These are phyloP conservation scores for Backusella psychrophila DNA, from an alignment of 192 early-diverging fungal species.

Conservation along the genomic window DNA sequence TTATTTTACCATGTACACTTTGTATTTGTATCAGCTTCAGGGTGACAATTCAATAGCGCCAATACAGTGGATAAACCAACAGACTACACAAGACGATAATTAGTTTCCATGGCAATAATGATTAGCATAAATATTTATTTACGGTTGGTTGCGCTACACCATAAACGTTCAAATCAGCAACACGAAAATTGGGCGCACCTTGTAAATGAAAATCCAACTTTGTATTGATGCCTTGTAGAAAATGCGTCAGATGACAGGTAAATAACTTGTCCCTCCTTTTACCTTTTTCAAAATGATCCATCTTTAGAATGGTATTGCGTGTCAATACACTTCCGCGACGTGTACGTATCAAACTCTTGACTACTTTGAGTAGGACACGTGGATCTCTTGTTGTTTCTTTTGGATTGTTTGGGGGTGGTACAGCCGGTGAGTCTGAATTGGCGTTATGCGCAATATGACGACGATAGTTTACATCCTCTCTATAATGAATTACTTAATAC, in stretches of 20 bases:
- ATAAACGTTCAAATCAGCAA: constrained; percentile 55
- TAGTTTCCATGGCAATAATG: background rate
- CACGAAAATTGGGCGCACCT: constrained; percentile 67
- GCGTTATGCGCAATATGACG: background rate
- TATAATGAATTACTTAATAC: background rate
- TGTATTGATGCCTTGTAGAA: constrained; percentile 23
- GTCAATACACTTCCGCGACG: constrained; percentile 49
- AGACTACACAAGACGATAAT: constrained; percentile 11
- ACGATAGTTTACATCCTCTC: background rate
- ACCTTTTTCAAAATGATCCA: constrained; percentile 53
- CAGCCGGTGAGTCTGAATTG: background rate
- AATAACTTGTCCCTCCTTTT: background rate
- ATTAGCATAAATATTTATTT: background rate
- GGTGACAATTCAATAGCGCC: constrained; percentile 51
- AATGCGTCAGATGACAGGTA: background rate
- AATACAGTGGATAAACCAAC: constrained; percentile 55
- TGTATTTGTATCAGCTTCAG: constrained; percentile 20
- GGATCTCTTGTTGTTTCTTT: constrained; percentile 25
- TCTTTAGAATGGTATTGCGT: constrained; percentile 54
- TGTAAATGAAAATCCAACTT: constrained; percentile 59
- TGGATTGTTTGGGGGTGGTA: background rate
- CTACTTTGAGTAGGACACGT: constrained; percentile 35
- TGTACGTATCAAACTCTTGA: constrained; percentile 46
- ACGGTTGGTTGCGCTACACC: constrained; percentile 65
- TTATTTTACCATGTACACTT: constrained; percentile 31